phyloP scores from a whole-genome alignment of 192 early-diverging fungal genomes.

The Thamnidium elegans region DNA sequence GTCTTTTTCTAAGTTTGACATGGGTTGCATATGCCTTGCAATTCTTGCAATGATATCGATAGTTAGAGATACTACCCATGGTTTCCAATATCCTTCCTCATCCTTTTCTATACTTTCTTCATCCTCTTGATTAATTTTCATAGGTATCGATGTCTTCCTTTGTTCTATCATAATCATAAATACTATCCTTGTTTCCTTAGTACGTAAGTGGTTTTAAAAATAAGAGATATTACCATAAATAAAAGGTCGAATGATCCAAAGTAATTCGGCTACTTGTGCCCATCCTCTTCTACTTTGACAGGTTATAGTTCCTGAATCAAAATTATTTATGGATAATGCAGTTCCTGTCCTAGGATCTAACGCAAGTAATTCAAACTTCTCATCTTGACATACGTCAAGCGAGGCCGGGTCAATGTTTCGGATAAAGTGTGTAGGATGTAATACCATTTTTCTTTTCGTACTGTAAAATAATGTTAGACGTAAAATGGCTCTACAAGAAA shows the following conservation, averaged over 20 bases:
- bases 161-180: conserved; percentile 16
- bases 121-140: neutral
- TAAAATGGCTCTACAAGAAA: conserved; percentile 21
- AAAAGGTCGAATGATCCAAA: conserved; percentile 26
- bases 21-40: conserved; percentile 5
- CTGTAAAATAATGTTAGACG: conserved; percentile 11
- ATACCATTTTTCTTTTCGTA: conserved; percentile 10
- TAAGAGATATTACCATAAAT: conserved; percentile 16
- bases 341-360: conserved; percentile 26
- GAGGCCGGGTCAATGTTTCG: conserved; percentile 25
- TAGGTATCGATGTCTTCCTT: neutral
- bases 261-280: conserved; percentile 16
- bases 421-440: conserved; percentile 22
- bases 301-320: neutral
- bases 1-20: conserved; percentile 21
- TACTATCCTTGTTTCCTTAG: neutral
- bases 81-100: conserved; percentile 11
- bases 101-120: conserved; percentile 10
- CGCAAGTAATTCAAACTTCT: conserved; percentile 12
- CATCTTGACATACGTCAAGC: conserved; percentile 13
- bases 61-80: conserved; percentile 21
- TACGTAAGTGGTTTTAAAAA: neutral
- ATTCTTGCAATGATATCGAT: conserved; percentile 15
- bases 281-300: conserved; percentile 5
- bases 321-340: neutral